Conservation (phyloP, 1,139 yeast species). For the Candida pseudoviswanathii region DNA sequence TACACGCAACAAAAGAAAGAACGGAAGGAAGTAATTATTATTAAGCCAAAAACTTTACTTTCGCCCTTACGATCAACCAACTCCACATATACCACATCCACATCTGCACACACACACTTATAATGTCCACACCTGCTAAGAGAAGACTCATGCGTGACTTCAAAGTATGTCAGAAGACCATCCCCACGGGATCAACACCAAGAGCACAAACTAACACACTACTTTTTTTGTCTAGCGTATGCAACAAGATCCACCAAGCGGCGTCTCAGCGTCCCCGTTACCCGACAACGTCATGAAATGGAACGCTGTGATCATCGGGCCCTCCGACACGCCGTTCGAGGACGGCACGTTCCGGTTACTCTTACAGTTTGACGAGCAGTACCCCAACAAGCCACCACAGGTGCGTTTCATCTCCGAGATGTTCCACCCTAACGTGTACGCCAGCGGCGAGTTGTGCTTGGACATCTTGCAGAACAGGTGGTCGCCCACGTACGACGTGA, state of each 20-base stretch:
- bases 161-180: constrained; percentile 54
- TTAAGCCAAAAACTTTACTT: too few species aligned
- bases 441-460: constrained; percentile 91
- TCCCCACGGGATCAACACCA: not conserved
- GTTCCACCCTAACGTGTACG: constrained; percentile 98
- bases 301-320: constrained; percentile 98
- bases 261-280: constrained; percentile 95
- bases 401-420: constrained; percentile 90
- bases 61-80: too few species aligned
- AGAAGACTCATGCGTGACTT: constrained; percentile 98
- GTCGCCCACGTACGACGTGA: constrained; percentile 98
- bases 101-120: not conserved
- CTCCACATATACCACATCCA: too few species aligned
- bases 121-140: constrained; percentile 96
- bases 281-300: constrained; percentile 98
- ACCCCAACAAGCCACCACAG: constrained; percentile 94
- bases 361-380: constrained; percentile 92
- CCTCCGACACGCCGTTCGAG: constrained; percentile 96
- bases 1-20: too few species aligned
- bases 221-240: constrained; percentile 55
- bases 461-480: constrained; percentile 96
- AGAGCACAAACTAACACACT: not conserved
- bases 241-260: constrained; percentile 98
- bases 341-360: constrained; percentile 93
- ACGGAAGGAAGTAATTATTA: too few species aligned